Conservation (phyloP, 176 grass and related monocot genomes). For the Lolium multiflorum region DNA sequence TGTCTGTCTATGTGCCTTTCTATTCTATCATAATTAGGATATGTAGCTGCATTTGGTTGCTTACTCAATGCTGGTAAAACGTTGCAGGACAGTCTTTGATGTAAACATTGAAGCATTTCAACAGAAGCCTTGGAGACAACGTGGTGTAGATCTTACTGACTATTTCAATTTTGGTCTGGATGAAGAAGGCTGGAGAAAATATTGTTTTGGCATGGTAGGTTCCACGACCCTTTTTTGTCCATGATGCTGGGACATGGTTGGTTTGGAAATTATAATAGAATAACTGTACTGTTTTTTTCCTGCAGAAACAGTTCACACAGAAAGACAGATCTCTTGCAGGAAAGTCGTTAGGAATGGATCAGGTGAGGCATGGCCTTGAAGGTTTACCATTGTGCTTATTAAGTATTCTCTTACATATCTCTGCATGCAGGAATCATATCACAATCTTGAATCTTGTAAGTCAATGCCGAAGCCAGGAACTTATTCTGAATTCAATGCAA, state of each 20-base stretch:
- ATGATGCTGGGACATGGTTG: neutral
- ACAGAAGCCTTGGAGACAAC: slow-evolving; percentile 79
- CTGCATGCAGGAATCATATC: slow-evolving; percentile 43
- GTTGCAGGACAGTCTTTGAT: slow-evolving; percentile 55
- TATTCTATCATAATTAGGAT: slow-evolving; percentile 23
- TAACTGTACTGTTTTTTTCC: slow-evolving; percentile 3
- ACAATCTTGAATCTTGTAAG: slow-evolving; percentile 41
- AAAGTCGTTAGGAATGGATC: slow-evolving; percentile 50
- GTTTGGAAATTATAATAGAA: slow-evolving; percentile 30
- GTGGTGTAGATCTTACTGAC: slow-evolving; percentile 59
- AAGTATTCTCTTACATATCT: slow-evolving; percentile 34
- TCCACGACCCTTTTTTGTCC: slow-evolving; percentile 16
- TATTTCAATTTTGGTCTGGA: slow-evolving; percentile 82
- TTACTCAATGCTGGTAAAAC: slow-evolving; percentile 16
- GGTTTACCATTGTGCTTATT: slow-evolving; percentile 19
- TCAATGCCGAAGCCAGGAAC: slow-evolving; percentile 38
- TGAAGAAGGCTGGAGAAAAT: slow-evolving; percentile 89
- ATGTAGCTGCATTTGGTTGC: slow-evolving; percentile 20
- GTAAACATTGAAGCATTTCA: slow-evolving; percentile 74
- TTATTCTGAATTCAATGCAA: slow-evolving; percentile 49
- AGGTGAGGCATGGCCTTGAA: slow-evolving; percentile 56
- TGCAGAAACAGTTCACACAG: slow-evolving; percentile 56
- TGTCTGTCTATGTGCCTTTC: neutral
- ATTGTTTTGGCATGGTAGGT: slow-evolving; percentile 67
- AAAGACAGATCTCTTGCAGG: slow-evolving; percentile 39